These are phyloP conservation scores for Kuraishia ogatae DNA, from an alignment of 805 yeast genomes.

Conservation along the genomic window DNA sequence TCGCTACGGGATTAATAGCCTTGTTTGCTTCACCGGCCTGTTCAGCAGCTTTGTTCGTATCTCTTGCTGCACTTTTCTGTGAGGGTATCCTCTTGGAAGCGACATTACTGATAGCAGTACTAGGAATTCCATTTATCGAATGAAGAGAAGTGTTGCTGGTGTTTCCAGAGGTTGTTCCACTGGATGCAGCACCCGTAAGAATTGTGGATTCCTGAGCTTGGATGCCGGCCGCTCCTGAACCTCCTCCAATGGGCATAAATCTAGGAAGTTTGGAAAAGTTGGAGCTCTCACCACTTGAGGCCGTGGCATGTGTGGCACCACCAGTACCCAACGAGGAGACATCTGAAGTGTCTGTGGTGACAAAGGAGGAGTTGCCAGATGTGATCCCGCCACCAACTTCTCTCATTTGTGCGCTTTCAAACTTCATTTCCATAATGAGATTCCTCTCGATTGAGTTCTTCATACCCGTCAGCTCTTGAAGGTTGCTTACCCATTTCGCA, in stretches of 20 bases:
- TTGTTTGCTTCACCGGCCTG: background rate
- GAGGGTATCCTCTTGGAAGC: background rate
- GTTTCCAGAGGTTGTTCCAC: background rate
- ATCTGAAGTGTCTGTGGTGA: slow-evolving; percentile 8
- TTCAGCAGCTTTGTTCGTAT: background rate
- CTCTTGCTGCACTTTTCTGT: background rate
- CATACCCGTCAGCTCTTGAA: slow-evolving; percentile 41
- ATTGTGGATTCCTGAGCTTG: background rate
- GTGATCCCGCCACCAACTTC: background rate
- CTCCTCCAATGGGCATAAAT: background rate
- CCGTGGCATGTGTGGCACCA: background rate
- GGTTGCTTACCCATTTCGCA: slow-evolving; percentile 45
- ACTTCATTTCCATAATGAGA: slow-evolving; percentile 20
- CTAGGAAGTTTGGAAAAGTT: background rate
- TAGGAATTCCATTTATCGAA: background rate
- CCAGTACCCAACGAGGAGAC: slow-evolving; percentile 7
- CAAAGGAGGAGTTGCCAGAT: slow-evolving; percentile 11
- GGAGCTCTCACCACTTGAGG: background rate
- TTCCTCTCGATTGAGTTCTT: slow-evolving; percentile 41
- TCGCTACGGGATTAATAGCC: background rate
- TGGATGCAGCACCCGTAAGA: background rate
- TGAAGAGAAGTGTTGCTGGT: background rate
- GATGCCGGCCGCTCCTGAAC: background rate
- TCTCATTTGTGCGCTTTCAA: background rate
- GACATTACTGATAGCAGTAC: background rate